A percentile compares a stretch with the other conserved stretches of the same genome.
Conservation (phyloP, 148 eudicot species). For the Fagopyrum homotropicum region DNA sequence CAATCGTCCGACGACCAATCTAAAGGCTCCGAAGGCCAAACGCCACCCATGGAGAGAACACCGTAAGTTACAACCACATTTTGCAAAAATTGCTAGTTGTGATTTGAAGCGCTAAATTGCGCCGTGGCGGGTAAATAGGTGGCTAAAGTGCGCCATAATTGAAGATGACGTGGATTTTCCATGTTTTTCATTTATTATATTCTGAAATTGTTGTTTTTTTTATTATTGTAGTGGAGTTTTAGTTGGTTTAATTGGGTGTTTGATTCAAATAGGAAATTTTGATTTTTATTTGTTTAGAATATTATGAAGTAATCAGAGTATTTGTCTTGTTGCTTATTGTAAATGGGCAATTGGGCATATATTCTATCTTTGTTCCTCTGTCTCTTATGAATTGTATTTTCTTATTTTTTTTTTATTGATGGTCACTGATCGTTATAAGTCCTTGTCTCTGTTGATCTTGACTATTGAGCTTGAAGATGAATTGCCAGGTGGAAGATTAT, state of each 20-base stretch:
- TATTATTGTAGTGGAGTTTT: not conserved
- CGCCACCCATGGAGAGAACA: conserved; percentile 40
- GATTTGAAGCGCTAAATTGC: not conserved
- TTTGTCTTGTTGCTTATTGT: not conserved
- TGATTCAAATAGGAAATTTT: not conserved
- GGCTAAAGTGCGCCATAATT: conserved; percentile 1
- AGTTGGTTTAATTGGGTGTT: not conserved
- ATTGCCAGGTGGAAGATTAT: not conserved
- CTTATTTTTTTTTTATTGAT: not conserved
- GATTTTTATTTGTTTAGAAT: not conserved
- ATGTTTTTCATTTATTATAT: not conserved
- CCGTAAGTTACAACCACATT: not conserved
- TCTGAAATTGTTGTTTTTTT: not conserved
- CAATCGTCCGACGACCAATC: conserved; percentile 87
- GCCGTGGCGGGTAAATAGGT: conserved; percentile 8
- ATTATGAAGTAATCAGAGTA: not conserved
- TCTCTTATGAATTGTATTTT: not conserved
- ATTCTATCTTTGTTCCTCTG: not conserved
- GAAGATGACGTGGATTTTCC: not conserved
- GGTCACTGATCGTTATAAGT: not conserved
- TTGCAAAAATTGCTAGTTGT: not conserved
- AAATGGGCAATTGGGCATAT: conserved; percentile 7
- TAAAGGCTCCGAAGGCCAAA: conserved; percentile 73
- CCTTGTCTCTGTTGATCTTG: not conserved
- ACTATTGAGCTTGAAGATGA: not conserved